Evolutionary conservation across 2,329 filamentous ascomycete genomes (phyloP).

Genomic region (Neopestalotiopsis sp.): DNA sequence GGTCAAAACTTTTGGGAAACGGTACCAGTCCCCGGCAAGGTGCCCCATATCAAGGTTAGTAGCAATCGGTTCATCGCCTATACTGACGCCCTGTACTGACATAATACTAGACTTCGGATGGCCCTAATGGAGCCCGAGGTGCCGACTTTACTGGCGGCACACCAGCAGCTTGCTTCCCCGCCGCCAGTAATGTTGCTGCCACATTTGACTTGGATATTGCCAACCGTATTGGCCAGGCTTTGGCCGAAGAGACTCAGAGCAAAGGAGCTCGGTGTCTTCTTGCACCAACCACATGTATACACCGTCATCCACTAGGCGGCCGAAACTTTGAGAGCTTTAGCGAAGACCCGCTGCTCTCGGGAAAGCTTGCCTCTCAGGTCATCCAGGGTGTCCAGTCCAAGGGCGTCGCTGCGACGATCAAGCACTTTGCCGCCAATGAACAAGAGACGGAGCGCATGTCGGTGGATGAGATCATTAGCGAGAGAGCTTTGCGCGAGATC

Average conservation of each 20-base stretch:
- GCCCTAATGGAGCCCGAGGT: constrained; percentile 41
- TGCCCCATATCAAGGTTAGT: constrained; percentile 21
- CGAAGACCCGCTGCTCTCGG: constrained; percentile 52
- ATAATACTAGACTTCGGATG: constrained; percentile 27
- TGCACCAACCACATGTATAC: constrained; percentile 64
- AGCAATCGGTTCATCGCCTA: not conserved
- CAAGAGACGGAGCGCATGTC: constrained; percentile 27
- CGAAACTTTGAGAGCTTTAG: constrained; percentile 53
- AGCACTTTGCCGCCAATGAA: constrained; percentile 37
- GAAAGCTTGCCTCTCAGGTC: constrained; percentile 46
- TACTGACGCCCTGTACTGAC: not conserved
- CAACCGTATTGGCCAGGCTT: constrained; percentile 57
- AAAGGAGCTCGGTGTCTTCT: constrained; percentile 77
- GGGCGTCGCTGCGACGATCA: constrained; percentile 52
- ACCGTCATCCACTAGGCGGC: constrained; percentile 51
- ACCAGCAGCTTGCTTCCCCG: constrained; percentile 37
- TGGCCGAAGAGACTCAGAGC: constrained; percentile 55
- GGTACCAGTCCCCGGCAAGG: constrained; percentile 18
- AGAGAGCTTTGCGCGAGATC: constrained; percentile 20
- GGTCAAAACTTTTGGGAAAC: constrained; percentile 22
- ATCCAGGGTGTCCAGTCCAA: constrained; percentile 49
- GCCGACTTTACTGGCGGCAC: constrained; percentile 34
- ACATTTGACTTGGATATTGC: constrained; percentile 67
- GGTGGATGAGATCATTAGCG: constrained; percentile 16
- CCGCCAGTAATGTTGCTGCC: constrained; percentile 53